Base-by-base conservation (phyloP, 1,284 basidiomycete species). In the Abortiporus biennis region DNA sequence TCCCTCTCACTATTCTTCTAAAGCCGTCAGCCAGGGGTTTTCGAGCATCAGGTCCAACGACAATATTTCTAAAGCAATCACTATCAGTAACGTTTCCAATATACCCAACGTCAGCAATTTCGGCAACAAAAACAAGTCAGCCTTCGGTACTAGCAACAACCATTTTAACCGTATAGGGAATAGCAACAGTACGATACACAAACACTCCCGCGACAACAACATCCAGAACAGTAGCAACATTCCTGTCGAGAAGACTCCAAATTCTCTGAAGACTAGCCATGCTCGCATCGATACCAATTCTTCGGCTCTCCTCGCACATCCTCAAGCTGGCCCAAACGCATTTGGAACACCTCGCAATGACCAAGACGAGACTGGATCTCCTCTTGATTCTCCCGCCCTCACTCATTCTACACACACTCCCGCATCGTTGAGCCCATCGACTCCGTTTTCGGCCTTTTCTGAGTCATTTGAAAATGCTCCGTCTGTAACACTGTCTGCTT, bases 371-470 rank as follows among this genome's bases (percentile, higher is more conserved):
- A 55, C 58, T 13, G 53, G 50, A 22, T 61, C 61, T 4, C 56
- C 58, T 8, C 53, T 62, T 34, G 58, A 62, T 12, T 64, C 62
- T 6, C 64, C 64, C 2, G 63, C 63, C 12, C 53, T 66, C 36
- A 64, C 64, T 11, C 62, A 62, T 45, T 62, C 62, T n/a, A 48
- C 61, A 19, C 58, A 61, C 17, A 65, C 64, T 16, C 62, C 64
- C 0, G 60, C 57, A 17, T 56, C 63, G 25, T 55, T 66, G 17
- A 65, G 63, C 46, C 64, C 64, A 2, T 51, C 62, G 9, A 66
- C 64, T 27, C 64, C 64, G 1, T 65, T 60, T 47, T 63, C 63
- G 17, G 61, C 61, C 24, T 63, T 62, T 39, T 63, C 64, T 46
- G 62, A 63, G 17, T 46, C 53, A 22, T 66, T 62, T 47, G 58